A percentile compares a stretch with the other conserved stretches of the same genome.
Evolutionary conservation across 495 filamentous ascomycete genomes (phyloP).

Genomic region (Talaromyces trachyspermus): DNA sequence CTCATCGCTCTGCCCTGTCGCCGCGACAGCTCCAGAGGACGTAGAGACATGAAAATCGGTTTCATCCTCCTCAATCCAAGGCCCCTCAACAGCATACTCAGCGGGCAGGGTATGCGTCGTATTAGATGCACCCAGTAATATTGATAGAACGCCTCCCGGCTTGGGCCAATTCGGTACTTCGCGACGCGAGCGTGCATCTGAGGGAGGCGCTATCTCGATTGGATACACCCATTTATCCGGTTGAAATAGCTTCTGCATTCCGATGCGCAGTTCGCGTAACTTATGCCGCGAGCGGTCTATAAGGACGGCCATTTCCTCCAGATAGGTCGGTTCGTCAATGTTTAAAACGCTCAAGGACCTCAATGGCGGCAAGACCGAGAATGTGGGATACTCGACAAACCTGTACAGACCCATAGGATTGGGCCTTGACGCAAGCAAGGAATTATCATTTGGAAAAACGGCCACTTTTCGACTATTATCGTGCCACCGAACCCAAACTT

Average conservation of each 20-base stretch:
- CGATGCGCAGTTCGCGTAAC: slow-evolving; percentile 71
- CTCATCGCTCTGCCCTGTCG: not conserved
- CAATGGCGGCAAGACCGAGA: slow-evolving; percentile 76
- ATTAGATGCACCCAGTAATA: slow-evolving; percentile 39
- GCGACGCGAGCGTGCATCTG: slow-evolving; percentile 14
- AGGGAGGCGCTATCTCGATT: slow-evolving; percentile 25
- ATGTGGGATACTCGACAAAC: slow-evolving; percentile 74
- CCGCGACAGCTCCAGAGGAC: not conserved
- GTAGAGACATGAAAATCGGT: not conserved
- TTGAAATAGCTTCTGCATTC: slow-evolving; percentile 60
- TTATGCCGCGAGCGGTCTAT: slow-evolving; percentile 63
- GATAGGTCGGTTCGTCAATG: slow-evolving; percentile 79
- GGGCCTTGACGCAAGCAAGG: slow-evolving; percentile 11
- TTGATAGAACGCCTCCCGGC: slow-evolving; percentile 67
- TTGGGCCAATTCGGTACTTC: slow-evolving; percentile 27
- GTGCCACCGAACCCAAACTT: slow-evolving; percentile 86
- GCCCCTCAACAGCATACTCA: not conserved
- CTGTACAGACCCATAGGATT: slow-evolving; percentile 29
- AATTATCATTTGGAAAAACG: slow-evolving; percentile 23
- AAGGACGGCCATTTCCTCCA: slow-evolving; percentile 81
- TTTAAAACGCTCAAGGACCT: slow-evolving; percentile 78
- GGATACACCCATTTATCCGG: slow-evolving; percentile 52
- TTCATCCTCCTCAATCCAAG: not conserved
- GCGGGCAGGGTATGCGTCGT: not conserved
- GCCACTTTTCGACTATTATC: slow-evolving; percentile 55